These are phyloP conservation scores for Sordaria brevicollis DNA, from an alignment of 495 filamentous ascomycete genomes.

Conservation along the genomic window DNA sequence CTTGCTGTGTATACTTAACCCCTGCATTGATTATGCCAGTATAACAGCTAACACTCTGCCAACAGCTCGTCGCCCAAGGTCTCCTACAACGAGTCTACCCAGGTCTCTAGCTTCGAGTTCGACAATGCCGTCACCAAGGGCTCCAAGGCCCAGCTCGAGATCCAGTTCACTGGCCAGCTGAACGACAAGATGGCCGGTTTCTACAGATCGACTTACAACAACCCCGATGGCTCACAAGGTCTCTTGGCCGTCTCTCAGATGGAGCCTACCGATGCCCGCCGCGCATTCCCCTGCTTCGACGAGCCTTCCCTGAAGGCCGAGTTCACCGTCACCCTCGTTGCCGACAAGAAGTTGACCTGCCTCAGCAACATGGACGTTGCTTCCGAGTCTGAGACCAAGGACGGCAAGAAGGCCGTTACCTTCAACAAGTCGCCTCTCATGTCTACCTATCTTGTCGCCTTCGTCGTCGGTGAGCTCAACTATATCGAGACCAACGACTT, in stretches of 20 bases:
- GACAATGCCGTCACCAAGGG: slow-evolving; percentile 48
- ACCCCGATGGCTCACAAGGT: slow-evolving; percentile 48
- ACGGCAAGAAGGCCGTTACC: slow-evolving; percentile 57
- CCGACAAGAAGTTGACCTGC: slow-evolving; percentile 63
- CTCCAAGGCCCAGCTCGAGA: slow-evolving; percentile 50
- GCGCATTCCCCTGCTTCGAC: slow-evolving; percentile 71
- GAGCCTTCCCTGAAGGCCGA: slow-evolving; percentile 66
- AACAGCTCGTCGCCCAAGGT: slow-evolving; percentile 41
- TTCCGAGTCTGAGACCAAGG: slow-evolving; percentile 48
- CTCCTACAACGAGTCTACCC: slow-evolving; percentile 51
- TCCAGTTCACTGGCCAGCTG: slow-evolving; percentile 56
- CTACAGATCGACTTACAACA: slow-evolving; percentile 69
- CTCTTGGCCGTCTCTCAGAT: slow-evolving; percentile 72
- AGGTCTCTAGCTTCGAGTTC: slow-evolving; percentile 56
- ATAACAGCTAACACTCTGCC: slow-evolving; percentile 8
- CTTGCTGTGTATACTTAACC: background rate
- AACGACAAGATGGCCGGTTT: slow-evolving; percentile 80
- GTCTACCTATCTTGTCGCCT: slow-evolving; percentile 71
- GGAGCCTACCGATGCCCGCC: slow-evolving; percentile 68
- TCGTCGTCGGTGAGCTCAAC: slow-evolving; percentile 67
- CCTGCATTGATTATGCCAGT: background rate
- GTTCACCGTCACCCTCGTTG: slow-evolving; percentile 64
- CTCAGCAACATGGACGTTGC: slow-evolving; percentile 75
- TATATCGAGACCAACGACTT: slow-evolving; percentile 66
- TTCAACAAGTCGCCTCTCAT: slow-evolving; percentile 67